Conservation (phyloP, 768 basidiomycete genomes). For the Tylopilus intermedius region DNA sequence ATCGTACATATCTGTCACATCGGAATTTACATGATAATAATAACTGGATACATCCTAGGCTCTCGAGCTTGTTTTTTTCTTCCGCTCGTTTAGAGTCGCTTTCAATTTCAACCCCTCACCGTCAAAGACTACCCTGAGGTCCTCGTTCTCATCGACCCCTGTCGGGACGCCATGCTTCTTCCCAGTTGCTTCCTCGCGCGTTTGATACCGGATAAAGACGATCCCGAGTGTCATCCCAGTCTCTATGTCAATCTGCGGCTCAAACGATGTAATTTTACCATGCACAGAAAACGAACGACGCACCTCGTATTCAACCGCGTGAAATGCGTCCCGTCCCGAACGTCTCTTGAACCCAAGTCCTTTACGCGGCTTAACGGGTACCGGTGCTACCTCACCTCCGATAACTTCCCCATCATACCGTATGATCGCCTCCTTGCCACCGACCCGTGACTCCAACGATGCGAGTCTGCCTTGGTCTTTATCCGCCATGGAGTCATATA, state of each 20-base stretch:
- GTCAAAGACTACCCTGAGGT: constrained; percentile 76
- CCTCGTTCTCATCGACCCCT: constrained; percentile 43
- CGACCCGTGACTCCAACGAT: too few relatives aligned
- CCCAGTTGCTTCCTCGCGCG: constrained; percentile 72
- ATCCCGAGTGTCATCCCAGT: constrained; percentile 85
- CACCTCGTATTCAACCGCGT: constrained; percentile 54
- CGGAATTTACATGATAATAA: too few relatives aligned
- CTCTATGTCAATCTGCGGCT: constrained; percentile 70
- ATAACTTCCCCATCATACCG: constrained; percentile 55
- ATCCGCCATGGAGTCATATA: too few relatives aligned
- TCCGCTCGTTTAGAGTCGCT: constrained; percentile 52
- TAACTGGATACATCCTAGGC: too few relatives aligned
- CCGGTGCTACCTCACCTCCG: constrained; percentile 37
- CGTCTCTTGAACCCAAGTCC: constrained; percentile 33
- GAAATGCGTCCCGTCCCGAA: constrained; percentile 36
- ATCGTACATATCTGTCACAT: too few relatives aligned
- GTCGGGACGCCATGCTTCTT: constrained; percentile 48
- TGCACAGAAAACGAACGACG: constrained; percentile 46
- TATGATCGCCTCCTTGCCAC: too few relatives aligned
- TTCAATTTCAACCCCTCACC: constrained; percentile 61
- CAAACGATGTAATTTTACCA: constrained; percentile 62
- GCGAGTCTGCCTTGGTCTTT: too few relatives aligned
- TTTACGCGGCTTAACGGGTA: constrained; percentile 54
- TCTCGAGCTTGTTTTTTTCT: constrained; percentile 45
- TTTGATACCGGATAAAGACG: constrained; percentile 62